phyloP scores from a whole-genome alignment of 78 protist species.

The Dictyostelium purpureum region DNA sequence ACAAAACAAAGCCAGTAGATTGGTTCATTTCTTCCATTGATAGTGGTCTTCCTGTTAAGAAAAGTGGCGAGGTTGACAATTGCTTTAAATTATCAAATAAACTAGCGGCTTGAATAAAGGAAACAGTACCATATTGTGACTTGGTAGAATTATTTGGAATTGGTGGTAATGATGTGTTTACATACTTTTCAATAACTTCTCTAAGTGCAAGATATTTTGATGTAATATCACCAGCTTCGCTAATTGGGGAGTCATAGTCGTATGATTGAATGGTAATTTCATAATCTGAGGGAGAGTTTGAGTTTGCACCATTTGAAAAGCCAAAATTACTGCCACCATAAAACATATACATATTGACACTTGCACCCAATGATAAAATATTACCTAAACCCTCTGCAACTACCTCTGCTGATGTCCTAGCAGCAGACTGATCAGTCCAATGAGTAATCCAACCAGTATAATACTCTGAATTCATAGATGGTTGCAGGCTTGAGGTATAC shows the following conservation, averaged over 20 bases:
- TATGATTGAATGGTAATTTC: conserved; percentile 72
- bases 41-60: conserved; percentile 4
- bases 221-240: conserved; percentile 68
- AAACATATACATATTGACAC: conserved; percentile 83
- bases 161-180: not conserved
- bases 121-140: not conserved
- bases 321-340: conserved; percentile 85
- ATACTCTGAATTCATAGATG: conserved; percentile 63
- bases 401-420: not conserved
- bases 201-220: conserved; percentile 41
- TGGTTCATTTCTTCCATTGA: not conserved
- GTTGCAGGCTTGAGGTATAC: not conserved
- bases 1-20: conserved; percentile 50
- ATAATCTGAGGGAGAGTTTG: conserved; percentile 14
- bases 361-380: conserved; percentile 34
- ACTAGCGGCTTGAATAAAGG: not conserved
- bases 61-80: not conserved
- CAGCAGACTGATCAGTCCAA: conserved; percentile 49
- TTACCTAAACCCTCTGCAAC: conserved; percentile 26
- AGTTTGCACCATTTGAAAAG: conserved; percentile 71
- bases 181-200: not conserved
- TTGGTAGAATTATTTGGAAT: conserved; percentile 14
- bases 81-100: not conserved
- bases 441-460: conserved; percentile 72
- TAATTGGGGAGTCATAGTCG: conserved; percentile 84